Base-by-base conservation (phyloP, 495 filamentous ascomycete species). In the Trichoderma asperelloides region DNA sequence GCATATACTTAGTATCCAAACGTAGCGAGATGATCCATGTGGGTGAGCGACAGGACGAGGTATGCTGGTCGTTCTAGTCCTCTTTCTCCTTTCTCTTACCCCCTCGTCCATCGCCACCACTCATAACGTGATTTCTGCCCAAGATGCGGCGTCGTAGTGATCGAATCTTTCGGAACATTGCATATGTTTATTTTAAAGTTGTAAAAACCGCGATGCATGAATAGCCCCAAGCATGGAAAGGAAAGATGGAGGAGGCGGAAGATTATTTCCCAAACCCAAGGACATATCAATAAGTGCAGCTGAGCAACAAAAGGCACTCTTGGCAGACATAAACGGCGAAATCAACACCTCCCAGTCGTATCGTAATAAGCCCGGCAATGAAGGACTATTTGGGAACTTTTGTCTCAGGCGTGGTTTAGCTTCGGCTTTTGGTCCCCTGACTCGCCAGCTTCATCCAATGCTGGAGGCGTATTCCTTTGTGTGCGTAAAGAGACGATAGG, bases 181-280 rank as follows among this genome's bases (percentile, higher is more conserved):
- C 25, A 60, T 60, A 60, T 60, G 55, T 60, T 60, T 27, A 60
- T 60, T 60, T 60, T 60, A 60, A 25, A 60, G 3, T 60, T 60
- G 16, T 60, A 30, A 60, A 30, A 3, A 8, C 27, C 23, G 23
- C 25, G 55, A 60, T 16, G 23, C 55, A 60, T 30, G 23, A 12
- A 15, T 1, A 16, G 8, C 9, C 1, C 16, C 55, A 18, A 25
- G 3, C 6, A 2, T 23, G 47, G 8, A 23, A n/a, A 21, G 16
- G 43, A 15, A n/a, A n/a, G 5, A n/a, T 16, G 25, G 21, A 55
- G 49, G 9, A 55, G 25, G 27, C 25, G 1, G 11, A 11, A 21
- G 47, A n/a, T 8, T 25, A 4, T 23, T 23, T 5, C 47, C 47
- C 47, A 51, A 21, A 23, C 18, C n/a, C 47, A 51, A 51, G 47